Evolutionary conservation across 2,329 filamentous ascomycete species (phyloP).

Genomic region (Colletotrichum limetticola): DNA sequence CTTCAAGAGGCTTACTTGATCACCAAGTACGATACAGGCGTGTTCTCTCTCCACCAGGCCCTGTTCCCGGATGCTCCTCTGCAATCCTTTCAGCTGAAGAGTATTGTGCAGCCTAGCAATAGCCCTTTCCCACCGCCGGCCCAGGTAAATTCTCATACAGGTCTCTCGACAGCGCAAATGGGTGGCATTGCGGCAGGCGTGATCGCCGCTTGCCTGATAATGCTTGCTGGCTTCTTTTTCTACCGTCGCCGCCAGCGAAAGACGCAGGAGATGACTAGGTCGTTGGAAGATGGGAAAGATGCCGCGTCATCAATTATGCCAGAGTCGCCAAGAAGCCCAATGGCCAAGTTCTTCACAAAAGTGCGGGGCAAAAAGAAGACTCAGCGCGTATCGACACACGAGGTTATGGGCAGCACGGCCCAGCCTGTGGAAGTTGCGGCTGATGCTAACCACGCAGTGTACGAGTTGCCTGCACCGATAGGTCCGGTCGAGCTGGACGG

Average conservation of each 20-base stretch:
- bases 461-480: conserved; percentile 60
- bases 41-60: conserved; percentile 67
- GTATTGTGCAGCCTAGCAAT: conserved; percentile 54
- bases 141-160: conserved; percentile 19
- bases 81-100: conserved; percentile 52
- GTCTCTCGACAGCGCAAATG: conserved; percentile 53
- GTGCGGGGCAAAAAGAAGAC: conserved; percentile 47
- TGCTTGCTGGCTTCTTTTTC: conserved; percentile 44
- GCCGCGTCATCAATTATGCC: conserved; percentile 47
- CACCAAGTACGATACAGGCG: conserved; percentile 63
- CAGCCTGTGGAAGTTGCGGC: conserved; percentile 53
- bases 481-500: conserved; percentile 61
- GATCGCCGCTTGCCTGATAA: conserved; percentile 43
- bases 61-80: conserved; percentile 57
- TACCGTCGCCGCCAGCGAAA: conserved; percentile 49
- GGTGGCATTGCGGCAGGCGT: conserved; percentile 59
- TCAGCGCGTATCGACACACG: conserved; percentile 31
- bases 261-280: conserved; percentile 37
- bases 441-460: conserved; percentile 59
- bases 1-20: conserved; percentile 75
- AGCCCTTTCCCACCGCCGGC: conserved; percentile 56
- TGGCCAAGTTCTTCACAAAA: conserved; percentile 55
- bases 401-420: conserved; percentile 42
- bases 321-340: conserved; percentile 48
- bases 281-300: conserved; percentile 48